A percentile compares a stretch with the other conserved stretches of the same genome.
Conservation (phyloP, 2,329 filamentous ascomycete species). For the Fusarium nygamai region DNA sequence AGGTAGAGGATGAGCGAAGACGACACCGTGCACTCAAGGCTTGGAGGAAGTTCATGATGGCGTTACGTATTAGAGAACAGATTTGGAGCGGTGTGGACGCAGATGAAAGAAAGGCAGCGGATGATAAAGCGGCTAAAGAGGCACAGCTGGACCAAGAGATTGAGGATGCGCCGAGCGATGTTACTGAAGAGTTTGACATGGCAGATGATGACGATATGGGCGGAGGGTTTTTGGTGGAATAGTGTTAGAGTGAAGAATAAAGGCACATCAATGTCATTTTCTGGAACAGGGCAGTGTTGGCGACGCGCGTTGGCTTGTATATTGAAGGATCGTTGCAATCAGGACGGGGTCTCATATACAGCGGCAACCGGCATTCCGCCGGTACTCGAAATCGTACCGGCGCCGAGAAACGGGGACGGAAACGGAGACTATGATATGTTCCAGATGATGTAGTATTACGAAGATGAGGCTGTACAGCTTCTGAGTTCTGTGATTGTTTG, state of each 20-base stretch:
- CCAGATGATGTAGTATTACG: neutral
- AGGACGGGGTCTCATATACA: neutral
- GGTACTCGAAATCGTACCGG: neutral
- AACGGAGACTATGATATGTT: neutral
- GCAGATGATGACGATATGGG: constrained; percentile 56
- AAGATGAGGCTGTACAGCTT: neutral
- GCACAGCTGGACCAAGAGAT: constrained; percentile 50
- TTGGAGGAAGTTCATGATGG: constrained; percentile 75
- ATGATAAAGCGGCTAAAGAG: constrained; percentile 50
- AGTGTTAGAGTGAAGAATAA: neutral
- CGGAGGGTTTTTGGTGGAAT: constrained; percentile 57
- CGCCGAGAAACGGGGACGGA: neutral
- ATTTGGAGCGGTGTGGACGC: constrained; percentile 70
- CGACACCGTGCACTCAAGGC: constrained; percentile 78
- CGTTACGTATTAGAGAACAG: constrained; percentile 77
- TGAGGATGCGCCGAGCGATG: constrained; percentile 52
- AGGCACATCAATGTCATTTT: neutral
- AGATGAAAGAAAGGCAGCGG: constrained; percentile 55
- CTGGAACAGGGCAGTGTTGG: neutral
- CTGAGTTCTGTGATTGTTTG: too few relatives aligned
- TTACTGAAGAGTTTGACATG: constrained; percentile 57
- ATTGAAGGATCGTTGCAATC: neutral
- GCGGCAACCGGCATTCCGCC: neutral
- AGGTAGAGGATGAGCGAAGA: constrained; percentile 74
- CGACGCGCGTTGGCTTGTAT: neutral